Evolutionary conservation across 768 basidiomycete genomes (phyloP), one percentile per base, ranked within the genome.

Genomic region (Tylopilus felleus): DNA sequence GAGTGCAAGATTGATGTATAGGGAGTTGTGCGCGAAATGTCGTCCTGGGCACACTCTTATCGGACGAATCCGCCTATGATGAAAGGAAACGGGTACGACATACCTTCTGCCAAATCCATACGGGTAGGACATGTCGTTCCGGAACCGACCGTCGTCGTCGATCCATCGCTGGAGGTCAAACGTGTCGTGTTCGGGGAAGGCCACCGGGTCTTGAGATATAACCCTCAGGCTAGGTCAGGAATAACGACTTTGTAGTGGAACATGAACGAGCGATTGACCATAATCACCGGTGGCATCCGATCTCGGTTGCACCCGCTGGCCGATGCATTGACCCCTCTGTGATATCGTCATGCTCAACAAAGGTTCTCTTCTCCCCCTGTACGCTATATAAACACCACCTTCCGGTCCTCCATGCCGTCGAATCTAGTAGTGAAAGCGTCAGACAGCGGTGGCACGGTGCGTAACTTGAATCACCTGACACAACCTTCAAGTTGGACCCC

Each of bases 31-130:
- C 7, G 17, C n/a, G 17, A 36, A 36, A 36, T 36, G 36, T 17
- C 36, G 36, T 6, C 36, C 36, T n/a, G 36, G 36, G 7, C n/a
- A 36, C 7, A 36, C 36, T 36, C 36, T 36, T 17, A 33, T 33
- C 12, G 36, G 36, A 36, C 17, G 17, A 36, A 14, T 8, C 8
- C 2, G 22, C 1, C 33, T 14, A 33, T 16, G 33, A 33, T 14
- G 33, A 33, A 1, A 33, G 33, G 14, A 33, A 33, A 49, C 4
- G 33, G 27, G 39, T 28, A 19, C 4, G 17, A 28, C 55, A 17
- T 41, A 68, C 73, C 65, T 58, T 53, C 80, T 63, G 8, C 81
- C 82, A 57, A 80, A 83, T 0, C 83, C 81, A 50, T 78, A 84
- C 4, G 76, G 65, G 52, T 73, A 83, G 8, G 72, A 64, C 23